Evolutionary conservation across 805 yeast species (phyloP), one percentile per base, ranked within the genome.

Genomic region (Yamadazyma akitaensis): DNA sequence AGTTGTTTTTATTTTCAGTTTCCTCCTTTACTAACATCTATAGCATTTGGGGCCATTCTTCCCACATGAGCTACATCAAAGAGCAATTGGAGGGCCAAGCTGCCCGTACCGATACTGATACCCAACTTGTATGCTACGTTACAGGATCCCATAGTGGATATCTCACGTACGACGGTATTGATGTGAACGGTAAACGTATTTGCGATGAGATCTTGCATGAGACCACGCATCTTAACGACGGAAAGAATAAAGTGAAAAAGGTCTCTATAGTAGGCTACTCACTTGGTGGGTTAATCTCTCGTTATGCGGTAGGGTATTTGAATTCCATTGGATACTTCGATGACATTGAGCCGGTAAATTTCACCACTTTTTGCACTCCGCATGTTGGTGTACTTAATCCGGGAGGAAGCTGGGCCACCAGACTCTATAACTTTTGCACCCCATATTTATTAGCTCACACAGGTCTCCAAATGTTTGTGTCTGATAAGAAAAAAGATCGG

Each of bases 81-180:
- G 65, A 70, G 24, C 79, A 78, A 53, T 54, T 83, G 25, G 65
- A 62, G 30, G 51, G 54, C 32, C 51, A 62, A 1, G 51, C 66
- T n/a, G 57, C 59, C 2, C 61, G 60, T 2, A 16, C 33, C 14
- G 11, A 28, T 11, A 57, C 58, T 24, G 59, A 50, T 11, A 65
- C 61, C 17, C 47, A 54, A n/a, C 31, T 67, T 1, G 61, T 75
- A 2, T 74, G 80, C 18, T 77, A 80, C 55, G 70, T 76, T 38
- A 73, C 88, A 0, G 75, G 73, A 13, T 72, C 84, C 0, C 88
- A 86, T 57, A 76, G 80, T 46, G 92, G 91, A 6, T 86, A 81
- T 59, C 77, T 79, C 57, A 89, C 96, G 2, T 84, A 88, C 55
- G 96, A 89, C 59, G 96, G 96, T 2, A 81, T 88, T 18, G 96